Base-by-base conservation (phyloP, 805 yeast species). In the Saccharomycopsis vini region DNA sequence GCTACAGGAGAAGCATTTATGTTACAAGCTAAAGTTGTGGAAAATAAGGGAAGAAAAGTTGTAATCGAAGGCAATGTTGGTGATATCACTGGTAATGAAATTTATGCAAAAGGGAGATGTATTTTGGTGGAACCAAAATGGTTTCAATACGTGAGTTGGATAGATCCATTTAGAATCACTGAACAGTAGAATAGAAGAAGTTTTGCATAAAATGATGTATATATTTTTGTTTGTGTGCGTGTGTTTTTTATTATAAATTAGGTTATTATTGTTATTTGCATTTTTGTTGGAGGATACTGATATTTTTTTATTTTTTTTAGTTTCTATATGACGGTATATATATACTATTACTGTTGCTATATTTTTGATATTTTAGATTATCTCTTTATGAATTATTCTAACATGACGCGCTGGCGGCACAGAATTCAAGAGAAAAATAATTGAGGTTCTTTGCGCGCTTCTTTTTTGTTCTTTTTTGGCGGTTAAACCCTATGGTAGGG, bases 41-140 rank as follows among this genome's bases (percentile, higher is more conserved):
- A 81, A 54, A 56, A 62, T 10, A 80, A 79, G 49, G 96, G 96
- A 0, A 68, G 97, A 36, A 89, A 88, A 61, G 90, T 83, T 31
- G 71, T 79, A 30, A 86, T 92, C 37, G 69, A 73, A 28, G 97
- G 97, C 2, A 56, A 60, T 28, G 61, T 83, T 18, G 34, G 50
- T 54, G 49, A 50, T 20, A 36, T 50, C 2, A 53, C 51, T 21
- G 61, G 55, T 30, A 50, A 55, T 4, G 43, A 60, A 12, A 61
- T 59, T 7, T 62, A 78, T 40, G 94, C 90, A 0, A 62, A 67
- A 13, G 88, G 87, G 0, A 64, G 63, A 26, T 83, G 94, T 59
- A 63, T 84, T 2, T 66, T 87, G 48, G 92, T 87, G 2, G 95
- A 87, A 56, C 96, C 96, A 3, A 78, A 69, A 54, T 87, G 95